Evolutionary conservation across 305 asterid species (phyloP).

Genomic region (Coffea humblotiana): DNA sequence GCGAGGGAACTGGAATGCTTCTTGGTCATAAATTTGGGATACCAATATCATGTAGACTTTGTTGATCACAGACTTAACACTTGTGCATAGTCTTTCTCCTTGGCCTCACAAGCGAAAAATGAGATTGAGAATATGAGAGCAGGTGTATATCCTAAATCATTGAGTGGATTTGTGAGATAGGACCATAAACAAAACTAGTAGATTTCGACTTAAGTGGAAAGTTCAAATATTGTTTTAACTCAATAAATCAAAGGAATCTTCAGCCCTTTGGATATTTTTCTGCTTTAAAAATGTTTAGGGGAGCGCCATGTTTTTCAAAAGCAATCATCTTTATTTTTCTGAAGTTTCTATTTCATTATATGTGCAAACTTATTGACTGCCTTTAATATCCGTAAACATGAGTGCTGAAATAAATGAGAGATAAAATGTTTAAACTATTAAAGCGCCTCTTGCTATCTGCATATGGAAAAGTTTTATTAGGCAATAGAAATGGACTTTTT

Average conservation of each 20-base stretch:
- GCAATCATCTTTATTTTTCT: no score
- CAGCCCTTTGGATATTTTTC: neutral
- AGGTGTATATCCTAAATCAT: neutral
- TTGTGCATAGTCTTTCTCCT: neutral
- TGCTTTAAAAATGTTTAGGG: no score
- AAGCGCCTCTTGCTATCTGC: neutral
- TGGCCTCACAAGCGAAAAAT: no score
- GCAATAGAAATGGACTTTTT: neutral
- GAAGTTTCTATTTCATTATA: no score
- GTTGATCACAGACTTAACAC: neutral
- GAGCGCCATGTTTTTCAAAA: no score
- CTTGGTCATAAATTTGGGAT: neutral
- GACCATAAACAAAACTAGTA: neutral
- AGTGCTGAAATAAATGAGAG: neutral
- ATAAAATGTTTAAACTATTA: neutral
- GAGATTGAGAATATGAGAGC: neutral
- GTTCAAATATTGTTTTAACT: neutral
- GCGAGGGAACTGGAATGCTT: neutral
- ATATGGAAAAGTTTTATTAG: neutral
- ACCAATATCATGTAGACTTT: neutral
- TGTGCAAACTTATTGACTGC: neutral
- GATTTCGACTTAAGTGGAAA: neutral
- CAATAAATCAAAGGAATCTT: neutral
- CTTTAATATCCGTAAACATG: no score
- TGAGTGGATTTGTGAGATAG: neutral